Percentiles rank a stretch among this genome's conserved stretches.
Evolutionary conservation across 2,329 filamentous ascomycete species (phyloP).

Genomic region (Colletotrichum tanaceti): DNA sequence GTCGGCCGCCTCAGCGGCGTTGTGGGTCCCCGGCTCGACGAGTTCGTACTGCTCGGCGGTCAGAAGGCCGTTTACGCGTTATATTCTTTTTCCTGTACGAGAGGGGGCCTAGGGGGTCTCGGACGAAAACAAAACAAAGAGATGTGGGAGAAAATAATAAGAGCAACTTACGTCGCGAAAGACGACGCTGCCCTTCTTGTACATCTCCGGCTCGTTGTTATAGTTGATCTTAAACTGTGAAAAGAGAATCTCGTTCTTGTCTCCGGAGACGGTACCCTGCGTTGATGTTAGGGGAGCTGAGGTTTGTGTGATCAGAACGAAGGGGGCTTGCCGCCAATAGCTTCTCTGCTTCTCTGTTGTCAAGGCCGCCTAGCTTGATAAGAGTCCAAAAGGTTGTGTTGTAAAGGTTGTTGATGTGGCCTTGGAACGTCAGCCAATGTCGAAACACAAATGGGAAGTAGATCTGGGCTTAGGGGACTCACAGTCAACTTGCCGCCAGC

Average conservation of each 20-base stretch:
- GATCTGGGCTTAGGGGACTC: slow-evolving; percentile 49
- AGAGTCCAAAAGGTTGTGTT: slow-evolving; percentile 97
- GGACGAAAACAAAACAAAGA: neutral
- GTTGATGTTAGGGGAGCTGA: neutral
- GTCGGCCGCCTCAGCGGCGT: slow-evolving; percentile 60
- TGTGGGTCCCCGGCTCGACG: slow-evolving; percentile 67
- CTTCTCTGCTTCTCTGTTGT: slow-evolving; percentile 82
- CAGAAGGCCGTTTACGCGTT: slow-evolving; percentile 38
- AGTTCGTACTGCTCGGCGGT: slow-evolving; percentile 71
- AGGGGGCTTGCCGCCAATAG: slow-evolving; percentile 72
- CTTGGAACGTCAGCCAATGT: slow-evolving; percentile 55
- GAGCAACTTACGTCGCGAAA: slow-evolving; percentile 77
- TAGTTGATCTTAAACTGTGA: slow-evolving; percentile 93
- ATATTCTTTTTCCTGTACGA: neutral
- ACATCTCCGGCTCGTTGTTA: slow-evolving; percentile 94
- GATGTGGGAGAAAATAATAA: neutral
- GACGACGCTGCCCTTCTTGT: slow-evolving; percentile 90
- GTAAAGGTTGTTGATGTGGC: slow-evolving; percentile 98
- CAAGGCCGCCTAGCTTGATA: slow-evolving; percentile 81
- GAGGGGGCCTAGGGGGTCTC: neutral
- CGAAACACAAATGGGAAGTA: neutral
- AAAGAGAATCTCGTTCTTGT: slow-evolving; percentile 98
- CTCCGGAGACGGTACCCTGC: slow-evolving; percentile 82
- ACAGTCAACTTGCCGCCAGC: slow-evolving; percentile 98
- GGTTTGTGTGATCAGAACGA: neutral